These are phyloP conservation scores for Mucor racemosus DNA, from an alignment of 371 early-diverging fungal genomes.

Conservation along the genomic window DNA sequence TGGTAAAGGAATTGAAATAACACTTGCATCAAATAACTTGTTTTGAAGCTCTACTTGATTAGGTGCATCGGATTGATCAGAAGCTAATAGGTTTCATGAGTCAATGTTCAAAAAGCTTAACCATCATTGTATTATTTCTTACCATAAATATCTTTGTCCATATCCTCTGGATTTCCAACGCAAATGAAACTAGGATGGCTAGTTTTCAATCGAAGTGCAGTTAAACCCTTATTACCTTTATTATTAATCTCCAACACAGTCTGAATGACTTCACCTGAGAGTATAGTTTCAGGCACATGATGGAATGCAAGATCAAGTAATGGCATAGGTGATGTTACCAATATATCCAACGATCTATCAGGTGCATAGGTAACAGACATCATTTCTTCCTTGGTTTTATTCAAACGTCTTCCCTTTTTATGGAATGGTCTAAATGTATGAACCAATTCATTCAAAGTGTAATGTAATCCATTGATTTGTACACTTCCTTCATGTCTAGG, in stretches of 20 bases:
- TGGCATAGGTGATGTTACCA: slow-evolving; percentile 85
- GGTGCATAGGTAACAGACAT: slow-evolving; percentile 63
- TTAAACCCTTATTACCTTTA: slow-evolving; percentile 78
- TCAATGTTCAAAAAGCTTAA: background rate
- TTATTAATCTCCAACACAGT: slow-evolving; percentile 81
- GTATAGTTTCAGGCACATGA: slow-evolving; percentile 73
- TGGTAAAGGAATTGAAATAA: slow-evolving; percentile 49
- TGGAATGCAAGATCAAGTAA: slow-evolving; percentile 79
- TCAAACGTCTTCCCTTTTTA: slow-evolving; percentile 76
- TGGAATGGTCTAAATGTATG: slow-evolving; percentile 71
- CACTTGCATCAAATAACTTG: slow-evolving; percentile 45
- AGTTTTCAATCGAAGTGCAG: slow-evolving; percentile 70
- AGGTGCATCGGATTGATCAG: background rate
- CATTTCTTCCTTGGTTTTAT: slow-evolving; percentile 72
- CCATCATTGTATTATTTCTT: background rate
- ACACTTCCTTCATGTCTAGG: slow-evolving; percentile 80
- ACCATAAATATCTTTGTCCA: slow-evolving; percentile 53
- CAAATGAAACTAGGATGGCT: slow-evolving; percentile 90
- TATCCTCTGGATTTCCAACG: slow-evolving; percentile 61
- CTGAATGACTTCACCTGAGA: slow-evolving; percentile 85
- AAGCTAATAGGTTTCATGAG: background rate
- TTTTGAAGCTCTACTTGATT: slow-evolving; percentile 29
- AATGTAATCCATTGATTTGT: slow-evolving; percentile 75
- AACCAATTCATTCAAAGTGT: slow-evolving; percentile 76
- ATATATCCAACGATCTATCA: slow-evolving; percentile 73